Evolutionary conservation across 1,284 basidiomycete species (phyloP).

Genomic region (Pseudozyma pruni): DNA sequence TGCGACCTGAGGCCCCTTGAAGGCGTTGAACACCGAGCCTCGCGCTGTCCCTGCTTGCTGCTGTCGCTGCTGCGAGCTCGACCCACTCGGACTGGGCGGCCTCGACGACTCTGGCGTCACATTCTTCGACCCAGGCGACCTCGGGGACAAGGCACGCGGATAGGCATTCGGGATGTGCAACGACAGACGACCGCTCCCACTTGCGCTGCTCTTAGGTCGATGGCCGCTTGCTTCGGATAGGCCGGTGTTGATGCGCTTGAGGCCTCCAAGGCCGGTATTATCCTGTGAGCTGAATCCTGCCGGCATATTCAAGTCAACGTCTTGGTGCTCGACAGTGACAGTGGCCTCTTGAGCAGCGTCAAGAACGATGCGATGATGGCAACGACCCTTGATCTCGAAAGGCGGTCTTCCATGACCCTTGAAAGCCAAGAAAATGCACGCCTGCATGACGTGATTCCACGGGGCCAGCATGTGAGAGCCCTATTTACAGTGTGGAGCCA

Average conservation of each 20-base stretch:
- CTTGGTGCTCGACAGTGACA: too few species aligned
- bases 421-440: too few species aligned
- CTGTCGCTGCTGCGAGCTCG: neutral
- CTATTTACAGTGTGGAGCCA: too few species aligned
- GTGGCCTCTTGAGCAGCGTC: too few species aligned
- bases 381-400: too few species aligned
- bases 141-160: constrained; percentile 12
- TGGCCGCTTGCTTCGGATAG: constrained; percentile 10
- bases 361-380: too few species aligned
- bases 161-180: constrained; percentile 41
- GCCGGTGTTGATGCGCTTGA: constrained; percentile 31
- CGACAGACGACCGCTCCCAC: constrained; percentile 19
- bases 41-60: neutral
- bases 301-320: too few species aligned
- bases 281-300: neutral
- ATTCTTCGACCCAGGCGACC: constrained; percentile 8
- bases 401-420: too few species aligned
- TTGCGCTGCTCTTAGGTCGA: constrained; percentile 14
- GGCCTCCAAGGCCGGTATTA: neutral
- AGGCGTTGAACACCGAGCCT: constrained; percentile 8
- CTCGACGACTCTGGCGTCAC: constrained; percentile 5
- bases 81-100: too few species aligned
- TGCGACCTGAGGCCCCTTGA: constrained; percentile 14
- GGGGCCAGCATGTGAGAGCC: too few species aligned
- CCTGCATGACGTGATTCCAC: too few species aligned